Conservation (phyloP, 192 early-diverging fungal species). For the Linnemannia zychae region DNA sequence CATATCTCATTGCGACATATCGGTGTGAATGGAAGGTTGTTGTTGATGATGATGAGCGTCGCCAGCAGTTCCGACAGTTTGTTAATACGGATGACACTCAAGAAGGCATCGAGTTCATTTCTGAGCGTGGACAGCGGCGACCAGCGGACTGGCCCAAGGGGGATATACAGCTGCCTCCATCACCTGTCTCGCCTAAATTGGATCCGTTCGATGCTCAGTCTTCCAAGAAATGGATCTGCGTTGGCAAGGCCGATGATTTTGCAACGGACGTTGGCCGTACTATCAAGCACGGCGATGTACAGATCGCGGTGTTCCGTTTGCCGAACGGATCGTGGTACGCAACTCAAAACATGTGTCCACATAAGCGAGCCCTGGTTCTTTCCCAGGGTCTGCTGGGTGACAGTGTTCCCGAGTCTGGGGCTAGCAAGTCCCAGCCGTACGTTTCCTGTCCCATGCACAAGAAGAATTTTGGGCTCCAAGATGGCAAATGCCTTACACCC, state of each 20-base stretch:
- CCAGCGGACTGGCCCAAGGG: slow-evolving; percentile 74
- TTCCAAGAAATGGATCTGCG: slow-evolving; percentile 52
- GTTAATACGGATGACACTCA: slow-evolving; percentile 66
- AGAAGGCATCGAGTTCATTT: slow-evolving; percentile 67
- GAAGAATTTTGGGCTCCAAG: slow-evolving; percentile 69
- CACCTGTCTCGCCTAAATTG: slow-evolving; percentile 14
- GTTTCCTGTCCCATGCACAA: slow-evolving; percentile 81
- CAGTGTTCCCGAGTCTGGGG: slow-evolving; percentile 27
- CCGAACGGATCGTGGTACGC: slow-evolving; percentile 70
- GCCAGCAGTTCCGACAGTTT: slow-evolving; percentile 73
- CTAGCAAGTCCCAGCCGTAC: slow-evolving; percentile 57
- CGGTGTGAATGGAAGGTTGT: slow-evolving; percentile 77
- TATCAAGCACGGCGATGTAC: slow-evolving; percentile 71
- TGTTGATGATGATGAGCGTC: slow-evolving; percentile 67
- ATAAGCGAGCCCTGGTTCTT: slow-evolving; percentile 80
- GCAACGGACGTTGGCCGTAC: slow-evolving; percentile 63
- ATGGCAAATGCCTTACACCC: slow-evolving; percentile 63
- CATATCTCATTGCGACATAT: slow-evolving; percentile 68
- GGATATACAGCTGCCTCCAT: slow-evolving; percentile 25
- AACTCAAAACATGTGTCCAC: slow-evolving; percentile 83
- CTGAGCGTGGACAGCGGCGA: slow-evolving; percentile 73
- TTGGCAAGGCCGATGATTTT: slow-evolving; percentile 56
- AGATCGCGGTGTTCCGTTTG: slow-evolving; percentile 73
- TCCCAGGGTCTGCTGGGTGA: slow-evolving; percentile 70
- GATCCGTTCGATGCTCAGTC: slow-evolving; percentile 23